Percentiles rank a stretch among this genome's conserved stretches.
Evolutionary conservation across 2,329 filamentous ascomycete species (phyloP).

Genomic region (Colletotrichum liriopes): DNA sequence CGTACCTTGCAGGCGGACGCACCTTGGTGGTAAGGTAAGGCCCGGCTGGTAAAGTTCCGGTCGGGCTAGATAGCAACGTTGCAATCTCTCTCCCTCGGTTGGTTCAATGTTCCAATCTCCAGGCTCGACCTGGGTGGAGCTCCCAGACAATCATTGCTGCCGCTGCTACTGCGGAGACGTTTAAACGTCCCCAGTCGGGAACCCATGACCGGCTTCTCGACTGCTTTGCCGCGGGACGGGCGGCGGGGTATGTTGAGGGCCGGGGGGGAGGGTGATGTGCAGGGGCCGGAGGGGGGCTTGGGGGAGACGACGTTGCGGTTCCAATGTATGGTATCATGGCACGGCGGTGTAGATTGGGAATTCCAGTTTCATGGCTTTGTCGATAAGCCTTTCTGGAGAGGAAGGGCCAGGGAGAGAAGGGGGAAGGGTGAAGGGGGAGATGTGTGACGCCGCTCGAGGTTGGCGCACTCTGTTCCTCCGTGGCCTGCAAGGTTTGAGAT

Average conservation of each 20-base stretch:
- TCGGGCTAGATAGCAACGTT: constrained; percentile 15
- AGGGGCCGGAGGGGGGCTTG: not conserved
- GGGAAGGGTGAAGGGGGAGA: not conserved
- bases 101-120: not conserved
- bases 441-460: no score
- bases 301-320: not conserved
- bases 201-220: not conserved
- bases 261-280: not conserved
- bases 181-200: not conserved
- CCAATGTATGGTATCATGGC: not conserved
- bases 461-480: not conserved
- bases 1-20: not conserved
- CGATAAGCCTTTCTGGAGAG: not conserved
- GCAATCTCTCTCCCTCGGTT: constrained; percentile 7
- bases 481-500: no score
- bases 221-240: not conserved
- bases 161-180: constrained; percentile 1
- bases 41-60: not conserved
- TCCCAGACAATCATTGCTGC: not conserved
- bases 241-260: not conserved
- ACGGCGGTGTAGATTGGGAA: not conserved
- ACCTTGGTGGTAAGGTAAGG: not conserved
- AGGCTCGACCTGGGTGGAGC: not conserved
- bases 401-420: not conserved
- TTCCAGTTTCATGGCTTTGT: no score